These are phyloP conservation scores for Entrophospora sp. DNA, from an alignment of 192 early-diverging fungal species.

Conservation along the genomic window DNA sequence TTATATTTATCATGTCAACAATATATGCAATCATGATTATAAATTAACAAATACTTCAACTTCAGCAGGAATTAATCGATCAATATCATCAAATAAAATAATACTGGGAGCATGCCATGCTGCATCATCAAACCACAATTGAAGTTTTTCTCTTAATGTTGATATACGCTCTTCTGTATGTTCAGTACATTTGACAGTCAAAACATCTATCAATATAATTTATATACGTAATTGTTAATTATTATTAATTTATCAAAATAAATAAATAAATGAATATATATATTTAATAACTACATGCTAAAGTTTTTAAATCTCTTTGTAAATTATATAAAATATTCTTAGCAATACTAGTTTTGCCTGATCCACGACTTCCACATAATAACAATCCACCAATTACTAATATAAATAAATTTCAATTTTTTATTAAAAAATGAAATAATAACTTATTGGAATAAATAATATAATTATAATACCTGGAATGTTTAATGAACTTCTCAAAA, in stretches of 20 bases:
- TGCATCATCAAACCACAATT: constrained; percentile 54
- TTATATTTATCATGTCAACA: not conserved
- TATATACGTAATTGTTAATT: not conserved
- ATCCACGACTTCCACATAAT: constrained; percentile 61
- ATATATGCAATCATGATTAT: not conserved
- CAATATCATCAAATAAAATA: constrained; percentile 68
- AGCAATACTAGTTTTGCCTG: constrained; percentile 64
- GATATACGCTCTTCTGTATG: constrained; percentile 48
- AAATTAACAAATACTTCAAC: constrained; percentile 45
- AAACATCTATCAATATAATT: constrained; percentile 41
- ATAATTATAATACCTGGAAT: constrained; percentile 26
- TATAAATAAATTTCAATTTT: not conserved
- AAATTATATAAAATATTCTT: constrained; percentile 39
- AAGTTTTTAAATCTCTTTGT: constrained; percentile 29
- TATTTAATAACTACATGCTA: constrained; percentile 31
- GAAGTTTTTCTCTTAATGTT: constrained; percentile 48
- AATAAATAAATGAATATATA: constrained; percentile 25
- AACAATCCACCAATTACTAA: constrained; percentile 48
- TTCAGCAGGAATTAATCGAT: constrained; percentile 61
- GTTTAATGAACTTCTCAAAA: not conserved
- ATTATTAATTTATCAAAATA: constrained; percentile 10
- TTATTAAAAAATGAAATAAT: not conserved
- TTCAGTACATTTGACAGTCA: constrained; percentile 47
- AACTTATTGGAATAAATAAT: too few species aligned
- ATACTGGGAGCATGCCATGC: constrained; percentile 64